Evolutionary conservation across 108 stramenopile species (phyloP).

Genomic region (Stephanodiscus minutulus): DNA sequence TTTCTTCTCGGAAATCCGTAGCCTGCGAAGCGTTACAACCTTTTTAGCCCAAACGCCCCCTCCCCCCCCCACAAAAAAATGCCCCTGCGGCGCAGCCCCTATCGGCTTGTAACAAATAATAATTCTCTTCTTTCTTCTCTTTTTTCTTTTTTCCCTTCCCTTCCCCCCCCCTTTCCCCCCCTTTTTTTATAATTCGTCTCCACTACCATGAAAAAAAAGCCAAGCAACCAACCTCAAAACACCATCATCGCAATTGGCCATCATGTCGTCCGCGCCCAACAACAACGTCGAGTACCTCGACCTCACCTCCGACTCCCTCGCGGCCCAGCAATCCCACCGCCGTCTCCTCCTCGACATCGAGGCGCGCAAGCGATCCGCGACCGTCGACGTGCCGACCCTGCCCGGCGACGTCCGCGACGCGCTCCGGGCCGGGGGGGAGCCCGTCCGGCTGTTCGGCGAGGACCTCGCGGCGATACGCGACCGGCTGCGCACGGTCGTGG

Average conservation of each 20-base stretch:
- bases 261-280: constrained; percentile 22
- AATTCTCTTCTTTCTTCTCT: too few relatives aligned
- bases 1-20: too few relatives aligned
- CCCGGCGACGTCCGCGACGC: constrained; percentile 71
- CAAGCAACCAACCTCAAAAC: too few relatives aligned
- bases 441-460: constrained; percentile 91
- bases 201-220: too few relatives aligned
- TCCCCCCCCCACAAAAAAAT: too few relatives aligned
- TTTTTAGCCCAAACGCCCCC: too few relatives aligned
- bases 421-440: constrained; percentile 71
- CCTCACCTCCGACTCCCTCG: constrained; percentile 67
- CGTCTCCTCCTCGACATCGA: constrained; percentile 72
- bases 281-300: constrained; percentile 45
- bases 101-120: too few relatives aligned
- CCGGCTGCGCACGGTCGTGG: constrained; percentile 77
- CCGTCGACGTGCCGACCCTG: constrained; percentile 85
- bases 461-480: constrained; percentile 85
- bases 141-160: too few relatives aligned
- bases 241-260: not conserved
- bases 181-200: too few relatives aligned
- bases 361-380: constrained; percentile 76
- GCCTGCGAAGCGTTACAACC: too few relatives aligned
- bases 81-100: too few relatives aligned
- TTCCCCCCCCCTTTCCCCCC: too few relatives aligned
- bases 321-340: constrained; percentile 62